Evolutionary conservation across 176 grass and related monocot genomes (phyloP).

Genomic region (Cymbopogon citratus): DNA sequence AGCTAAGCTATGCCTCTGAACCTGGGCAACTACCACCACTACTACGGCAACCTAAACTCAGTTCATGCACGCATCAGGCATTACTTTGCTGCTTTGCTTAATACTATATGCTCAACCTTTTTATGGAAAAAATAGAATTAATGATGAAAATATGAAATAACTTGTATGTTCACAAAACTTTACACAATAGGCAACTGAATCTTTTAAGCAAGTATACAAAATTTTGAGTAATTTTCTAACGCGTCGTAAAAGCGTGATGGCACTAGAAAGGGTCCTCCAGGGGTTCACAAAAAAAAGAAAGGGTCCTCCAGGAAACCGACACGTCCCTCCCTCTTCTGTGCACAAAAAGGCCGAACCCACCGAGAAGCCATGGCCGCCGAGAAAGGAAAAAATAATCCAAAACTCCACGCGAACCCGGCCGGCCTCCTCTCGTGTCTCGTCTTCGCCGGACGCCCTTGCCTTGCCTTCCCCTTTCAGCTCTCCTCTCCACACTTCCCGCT

Average conservation of each 20-base stretch:
- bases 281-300: background rate
- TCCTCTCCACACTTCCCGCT: slow-evolving; percentile 19
- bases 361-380: background rate
- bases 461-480: background rate
- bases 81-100: too few relatives aligned
- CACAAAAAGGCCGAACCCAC: background rate
- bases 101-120: background rate
- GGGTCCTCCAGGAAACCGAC: background rate
- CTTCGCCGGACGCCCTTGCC: background rate
- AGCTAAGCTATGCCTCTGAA: too few relatives aligned
- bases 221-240: background rate
- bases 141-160: too few relatives aligned
- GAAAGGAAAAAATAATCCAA: background rate
- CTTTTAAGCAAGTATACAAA: too few relatives aligned
- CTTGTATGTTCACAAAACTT: too few relatives aligned
- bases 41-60: too few relatives aligned
- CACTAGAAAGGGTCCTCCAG: background rate
- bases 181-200: too few relatives aligned
- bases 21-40: too few relatives aligned
- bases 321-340: background rate
- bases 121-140: background rate
- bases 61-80: too few relatives aligned
- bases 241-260: background rate
- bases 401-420: background rate
- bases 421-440: background rate